A percentile compares a stretch with the other conserved stretches of the same genome.
phyloP scores from a whole-genome alignment of 2,329 filamentous ascomycete genomes.

The Diaporthe helianthi region DNA sequence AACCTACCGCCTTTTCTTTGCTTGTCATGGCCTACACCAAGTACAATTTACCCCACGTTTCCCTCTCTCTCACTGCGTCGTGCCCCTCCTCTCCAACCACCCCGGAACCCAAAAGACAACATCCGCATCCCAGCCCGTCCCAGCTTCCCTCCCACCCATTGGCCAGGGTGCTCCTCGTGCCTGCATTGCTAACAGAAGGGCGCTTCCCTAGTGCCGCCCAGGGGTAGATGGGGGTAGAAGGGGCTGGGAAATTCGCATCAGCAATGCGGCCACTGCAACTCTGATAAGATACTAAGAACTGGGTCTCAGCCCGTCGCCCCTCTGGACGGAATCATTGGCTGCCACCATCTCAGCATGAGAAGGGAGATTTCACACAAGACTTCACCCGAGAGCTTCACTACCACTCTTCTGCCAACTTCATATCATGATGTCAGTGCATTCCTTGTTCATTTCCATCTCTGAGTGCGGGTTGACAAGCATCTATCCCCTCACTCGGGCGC shows the following conservation, averaged over 20 bases:
- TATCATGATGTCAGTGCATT: constrained; percentile 16
- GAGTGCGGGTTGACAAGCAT: background rate
- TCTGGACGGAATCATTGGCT: constrained; percentile 8
- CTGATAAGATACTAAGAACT: background rate
- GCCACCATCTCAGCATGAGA: constrained; percentile 10
- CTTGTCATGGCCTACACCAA: too few relatives aligned
- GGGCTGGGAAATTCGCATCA: constrained; percentile 11
- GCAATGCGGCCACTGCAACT: constrained; percentile 12
- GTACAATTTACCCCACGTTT: constrained; percentile 5
- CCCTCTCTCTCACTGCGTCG: background rate
- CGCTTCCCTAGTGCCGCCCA: constrained; percentile 13
- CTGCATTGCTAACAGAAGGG: background rate
- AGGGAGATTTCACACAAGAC: background rate
- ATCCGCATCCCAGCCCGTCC: constrained; percentile 19
- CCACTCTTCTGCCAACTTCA: background rate
- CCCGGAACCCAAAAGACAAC: constrained; percentile 5
- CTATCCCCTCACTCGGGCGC: background rate
- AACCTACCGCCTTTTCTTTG: background rate
- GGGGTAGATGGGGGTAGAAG: background rate
- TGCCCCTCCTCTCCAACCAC: too few relatives aligned
- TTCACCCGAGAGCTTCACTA: background rate
- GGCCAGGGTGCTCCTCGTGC: constrained; percentile 21
- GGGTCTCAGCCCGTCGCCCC: constrained; percentile 12
- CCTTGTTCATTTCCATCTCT: background rate
- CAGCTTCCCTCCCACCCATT: background rate